Conservation (phyloP, 306 rosid genomes). For the Prunus salicina region DNA sequence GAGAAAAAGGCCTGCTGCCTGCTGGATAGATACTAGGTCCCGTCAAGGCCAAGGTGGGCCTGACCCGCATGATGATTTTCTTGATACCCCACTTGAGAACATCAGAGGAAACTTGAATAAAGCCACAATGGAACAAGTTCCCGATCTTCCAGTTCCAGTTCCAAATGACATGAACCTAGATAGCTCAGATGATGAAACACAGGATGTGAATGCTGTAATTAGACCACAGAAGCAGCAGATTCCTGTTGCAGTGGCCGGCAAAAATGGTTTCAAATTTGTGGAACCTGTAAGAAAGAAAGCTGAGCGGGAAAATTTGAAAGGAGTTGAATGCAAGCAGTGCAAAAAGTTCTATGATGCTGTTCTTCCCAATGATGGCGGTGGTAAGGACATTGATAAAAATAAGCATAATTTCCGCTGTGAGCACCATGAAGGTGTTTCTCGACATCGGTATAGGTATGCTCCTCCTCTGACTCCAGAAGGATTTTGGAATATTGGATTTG, state of each 20-base stretch:
- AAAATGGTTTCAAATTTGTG: slow-evolving; percentile 66
- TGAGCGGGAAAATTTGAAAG: slow-evolving; percentile 82
- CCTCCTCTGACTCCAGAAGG: slow-evolving; percentile 98
- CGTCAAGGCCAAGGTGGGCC: slow-evolving; percentile 61
- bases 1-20: slow-evolving; percentile 65
- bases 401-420: slow-evolving; percentile 68
- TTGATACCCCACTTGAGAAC: slow-evolving; percentile 81
- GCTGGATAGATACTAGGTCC: slow-evolving; percentile 80
- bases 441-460: slow-evolving; percentile 86
- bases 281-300: slow-evolving; percentile 93
- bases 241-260: slow-evolving; percentile 32
- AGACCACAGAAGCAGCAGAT: slow-evolving; percentile 43
- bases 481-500: slow-evolving; percentile 98
- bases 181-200: slow-evolving; percentile 78
- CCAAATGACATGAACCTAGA: slow-evolving; percentile 35
- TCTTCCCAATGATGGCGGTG: slow-evolving; percentile 54
- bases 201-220: slow-evolving; percentile 52
- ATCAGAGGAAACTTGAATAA: slow-evolving; percentile 62
- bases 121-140: slow-evolving; percentile 34
- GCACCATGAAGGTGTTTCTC: slow-evolving; percentile 93
- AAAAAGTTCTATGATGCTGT: slow-evolving; percentile 88
- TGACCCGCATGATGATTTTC: slow-evolving; percentile 94
- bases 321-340: slow-evolving; percentile 93
- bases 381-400: slow-evolving; percentile 33
- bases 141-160: slow-evolving; percentile 17